These are phyloP conservation scores for Clonostachys sp. DNA, from an alignment of 2,329 filamentous ascomycete species.

Conservation along the genomic window DNA sequence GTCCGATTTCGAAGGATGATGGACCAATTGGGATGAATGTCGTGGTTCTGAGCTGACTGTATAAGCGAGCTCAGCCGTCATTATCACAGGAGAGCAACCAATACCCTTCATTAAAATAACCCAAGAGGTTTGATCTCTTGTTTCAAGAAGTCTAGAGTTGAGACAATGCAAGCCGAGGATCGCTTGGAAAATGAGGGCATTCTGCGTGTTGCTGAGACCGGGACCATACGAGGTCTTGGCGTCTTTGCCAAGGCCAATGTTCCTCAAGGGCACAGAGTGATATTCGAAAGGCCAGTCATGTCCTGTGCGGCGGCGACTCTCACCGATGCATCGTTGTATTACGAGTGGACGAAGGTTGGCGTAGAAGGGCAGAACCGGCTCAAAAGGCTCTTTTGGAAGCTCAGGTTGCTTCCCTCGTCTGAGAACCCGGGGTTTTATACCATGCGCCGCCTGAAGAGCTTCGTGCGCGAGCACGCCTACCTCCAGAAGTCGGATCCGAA, in stretches of 20 bases:
- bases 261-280: constrained; percentile 6
- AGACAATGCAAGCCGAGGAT: no score
- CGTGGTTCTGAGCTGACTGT: no score
- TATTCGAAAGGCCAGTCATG: no score
- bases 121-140: no score
- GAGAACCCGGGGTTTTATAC: neutral
- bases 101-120: no score
- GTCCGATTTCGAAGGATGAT: no score
- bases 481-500: constrained; percentile 2
- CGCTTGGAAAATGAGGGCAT: constrained; percentile 5
- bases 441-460: constrained; percentile 7
- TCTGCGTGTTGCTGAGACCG: constrained; percentile 5
- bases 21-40: no score
- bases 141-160: no score
- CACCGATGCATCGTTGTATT: no score
- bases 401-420: constrained; percentile 5
- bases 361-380: constrained; percentile 4
- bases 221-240: constrained; percentile 6
- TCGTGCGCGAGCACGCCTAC: constrained; percentile 16
- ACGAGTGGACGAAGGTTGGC: neutral
- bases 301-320: no score
- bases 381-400: constrained; percentile 4
- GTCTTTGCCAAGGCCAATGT: constrained; percentile 8
- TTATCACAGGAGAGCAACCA: no score
- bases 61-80: no score